Conservation (phyloP, 2,329 filamentous ascomycete genomes). For the Aspergillus neotritici region DNA sequence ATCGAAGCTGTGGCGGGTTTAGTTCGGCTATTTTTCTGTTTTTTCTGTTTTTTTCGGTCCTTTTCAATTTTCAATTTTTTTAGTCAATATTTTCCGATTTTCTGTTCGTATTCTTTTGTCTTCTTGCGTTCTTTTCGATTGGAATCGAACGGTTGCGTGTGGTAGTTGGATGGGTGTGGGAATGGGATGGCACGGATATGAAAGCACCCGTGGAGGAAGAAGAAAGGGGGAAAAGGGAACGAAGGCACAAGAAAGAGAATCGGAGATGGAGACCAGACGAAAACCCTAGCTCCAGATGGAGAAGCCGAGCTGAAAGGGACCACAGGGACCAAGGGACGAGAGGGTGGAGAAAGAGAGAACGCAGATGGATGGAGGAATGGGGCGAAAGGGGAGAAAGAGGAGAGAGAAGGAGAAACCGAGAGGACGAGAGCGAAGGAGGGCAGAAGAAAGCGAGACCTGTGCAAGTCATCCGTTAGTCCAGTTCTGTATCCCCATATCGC, state of each 20-base stretch:
- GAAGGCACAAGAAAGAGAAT: constrained; percentile 4
- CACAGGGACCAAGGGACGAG: constrained; percentile 7
- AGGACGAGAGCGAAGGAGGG: constrained; percentile 6
- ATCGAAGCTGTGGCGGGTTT: too few relatives aligned
- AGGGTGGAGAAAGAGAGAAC: constrained; percentile 7
- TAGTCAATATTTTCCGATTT: too few relatives aligned
- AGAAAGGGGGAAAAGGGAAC: constrained; percentile 12
- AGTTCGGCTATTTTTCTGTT: too few relatives aligned
- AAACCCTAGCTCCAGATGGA: constrained; percentile 5
- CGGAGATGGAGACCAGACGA: constrained; percentile 6
- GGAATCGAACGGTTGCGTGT: too few relatives aligned
- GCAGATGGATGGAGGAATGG: constrained; percentile 10
- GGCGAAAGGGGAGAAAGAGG: constrained; percentile 7
- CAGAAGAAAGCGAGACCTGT: constrained; percentile 5
- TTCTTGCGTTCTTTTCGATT: too few relatives aligned
- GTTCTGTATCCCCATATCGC: too few relatives aligned
- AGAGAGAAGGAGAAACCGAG: constrained; percentile 7
- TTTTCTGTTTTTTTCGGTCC: too few relatives aligned
- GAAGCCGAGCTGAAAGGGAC: constrained; percentile 10
- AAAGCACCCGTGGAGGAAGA: background rate
- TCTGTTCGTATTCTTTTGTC: too few relatives aligned
- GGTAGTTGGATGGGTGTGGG: constrained; percentile 2
- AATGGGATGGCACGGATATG: constrained; percentile 6
- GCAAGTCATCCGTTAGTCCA: too few relatives aligned
- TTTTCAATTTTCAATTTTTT: too few relatives aligned